Base-by-base conservation (phyloP, 805 yeast genomes). In the Cyberlindnera galapagoensis region DNA sequence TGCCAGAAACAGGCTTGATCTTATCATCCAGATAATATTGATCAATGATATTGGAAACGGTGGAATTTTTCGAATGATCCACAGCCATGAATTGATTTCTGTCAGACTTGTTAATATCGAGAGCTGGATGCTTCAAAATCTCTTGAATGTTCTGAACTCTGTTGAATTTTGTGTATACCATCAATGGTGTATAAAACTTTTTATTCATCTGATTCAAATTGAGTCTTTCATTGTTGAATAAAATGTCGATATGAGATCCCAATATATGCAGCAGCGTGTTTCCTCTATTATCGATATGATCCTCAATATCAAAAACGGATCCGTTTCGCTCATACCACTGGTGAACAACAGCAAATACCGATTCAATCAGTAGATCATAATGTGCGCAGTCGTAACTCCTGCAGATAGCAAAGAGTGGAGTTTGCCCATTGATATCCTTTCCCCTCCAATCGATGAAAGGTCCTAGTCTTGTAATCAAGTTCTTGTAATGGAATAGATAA, bases 251-350 rank as follows among this genome's bases (percentile, higher is more conserved):
- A 11, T 70, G 67, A 10, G 68, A 67, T 30, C 71, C 69, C 19
- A 85, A 59, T 3, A 82, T 69, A 56, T 90, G 97, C 20, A 90
- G 58, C 4, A 90, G 49, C 0, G 92, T 76, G 50, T 87, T 86
- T 0, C 90, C 90, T 34, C 73, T 69, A 15, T 52, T 56, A 49
- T 90, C 97, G 7, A 74, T 59, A 50, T 90, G 97, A 18, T 74
- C 77, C 26, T 61, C 61, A 39, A 71, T 68, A 38, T 71, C 62
- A 30, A 76, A 62, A 2, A 33, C 27, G 4, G 49, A 46, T 3
- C 43, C 35, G 19, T 57, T 52, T 0, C 30, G 35, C 6, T 26
- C 18, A 34, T 70, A 70, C 70, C 77, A 72, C 16, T 50, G 42
- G 3, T 48, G 40, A 1, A 71, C 74, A 11, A 65, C 57, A 1